Percentiles rank a stretch among this genome's conserved stretches.
Conservation (phyloP, 2,329 filamentous ascomycete species). For the Trichoderma asperellum region DNA sequence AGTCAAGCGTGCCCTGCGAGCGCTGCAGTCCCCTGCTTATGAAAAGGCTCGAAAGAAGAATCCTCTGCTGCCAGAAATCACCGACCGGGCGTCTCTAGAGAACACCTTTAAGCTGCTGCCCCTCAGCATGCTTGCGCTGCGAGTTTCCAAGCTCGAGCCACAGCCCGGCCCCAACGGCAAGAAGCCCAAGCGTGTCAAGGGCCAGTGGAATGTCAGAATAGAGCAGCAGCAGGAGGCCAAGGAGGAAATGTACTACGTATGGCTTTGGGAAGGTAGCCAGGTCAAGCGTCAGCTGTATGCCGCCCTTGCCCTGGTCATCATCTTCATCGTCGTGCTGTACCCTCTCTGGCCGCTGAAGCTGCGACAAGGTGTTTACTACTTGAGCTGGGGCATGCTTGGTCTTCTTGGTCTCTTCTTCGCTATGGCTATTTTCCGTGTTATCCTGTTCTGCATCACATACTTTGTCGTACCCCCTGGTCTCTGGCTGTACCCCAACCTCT, state of each 20-base stretch:
- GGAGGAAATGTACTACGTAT: conserved; percentile 92
- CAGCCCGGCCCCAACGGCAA: conserved; percentile 67
- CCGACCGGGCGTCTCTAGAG: conserved; percentile 84
- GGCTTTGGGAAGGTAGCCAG: conserved; percentile 93
- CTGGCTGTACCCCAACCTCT: conserved; percentile 98
- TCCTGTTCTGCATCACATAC: conserved; percentile 91
- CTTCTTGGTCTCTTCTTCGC: conserved; percentile 91
- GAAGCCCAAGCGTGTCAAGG: conserved; percentile 87
- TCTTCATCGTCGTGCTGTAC: conserved; percentile 91
- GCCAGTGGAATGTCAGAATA: conserved; percentile 92
- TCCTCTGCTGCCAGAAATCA: conserved; percentile 83
- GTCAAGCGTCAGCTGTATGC: conserved; percentile 94
- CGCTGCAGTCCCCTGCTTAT: conserved; percentile 86
- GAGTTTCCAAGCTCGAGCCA: conserved; percentile 75
- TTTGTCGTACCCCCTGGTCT: conserved; percentile 82
- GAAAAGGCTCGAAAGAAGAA: conserved; percentile 89
- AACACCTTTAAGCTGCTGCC: conserved; percentile 95
- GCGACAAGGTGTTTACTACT: conserved; percentile 93
- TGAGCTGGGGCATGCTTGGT: conserved; percentile 90
- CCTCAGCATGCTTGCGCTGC: conserved; percentile 88
- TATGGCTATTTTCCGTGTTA: conserved; percentile 96
- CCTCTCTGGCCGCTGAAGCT: conserved; percentile 93
- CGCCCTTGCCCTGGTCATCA: conserved; percentile 75
- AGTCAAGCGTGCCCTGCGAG: conserved; percentile 96
- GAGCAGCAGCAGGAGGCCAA: conserved; percentile 91